Conservation (phyloP, 1,139 yeast genomes). For the Arxiozyma bovina region DNA sequence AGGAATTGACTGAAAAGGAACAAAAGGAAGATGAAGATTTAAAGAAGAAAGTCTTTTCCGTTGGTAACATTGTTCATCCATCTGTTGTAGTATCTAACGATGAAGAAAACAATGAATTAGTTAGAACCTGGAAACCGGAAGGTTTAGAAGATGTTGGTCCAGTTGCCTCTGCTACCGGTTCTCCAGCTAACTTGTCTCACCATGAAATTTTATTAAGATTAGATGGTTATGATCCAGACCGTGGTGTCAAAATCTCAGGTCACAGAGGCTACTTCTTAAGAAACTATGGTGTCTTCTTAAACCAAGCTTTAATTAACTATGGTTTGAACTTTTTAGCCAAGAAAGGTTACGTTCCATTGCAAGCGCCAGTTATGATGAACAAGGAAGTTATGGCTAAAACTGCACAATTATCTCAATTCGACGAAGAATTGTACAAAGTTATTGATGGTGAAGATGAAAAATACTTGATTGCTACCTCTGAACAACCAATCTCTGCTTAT, state of each 20-base stretch:
- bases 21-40: conserved; percentile 69
- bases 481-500: conserved; percentile 97
- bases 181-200: conserved; percentile 78
- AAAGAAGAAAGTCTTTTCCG: conserved; percentile 71
- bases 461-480: conserved; percentile 96
- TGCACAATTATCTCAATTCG: conserved; percentile 95
- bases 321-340: conserved; percentile 78
- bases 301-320: conserved; percentile 95
- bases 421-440: conserved; percentile 94
- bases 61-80: conserved; percentile 91
- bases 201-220: conserved; percentile 90
- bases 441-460: conserved; percentile 96
- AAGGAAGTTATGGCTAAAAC: conserved; percentile 99
- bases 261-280: conserved; percentile 97
- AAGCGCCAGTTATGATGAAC: conserved; percentile 99
- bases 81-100: conserved; percentile 79
- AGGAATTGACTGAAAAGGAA: conserved; percentile 55
- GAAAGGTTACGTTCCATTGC: conserved; percentile 80
- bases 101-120: conserved; percentile 84
- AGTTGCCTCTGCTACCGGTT: conserved; percentile 64
- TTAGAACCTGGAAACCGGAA: conserved; percentile 80
- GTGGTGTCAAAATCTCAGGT: conserved; percentile 96
- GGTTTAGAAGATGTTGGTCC: conserved; percentile 47
- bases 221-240: conserved; percentile 97
- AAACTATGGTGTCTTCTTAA: conserved; percentile 90